Percentiles rank a stretch among this genome's conserved stretches.
These are phyloP conservation scores for Graphilbum sp. DNA, from an alignment of 2,329 filamentous ascomycete species.

Conservation along the genomic window DNA sequence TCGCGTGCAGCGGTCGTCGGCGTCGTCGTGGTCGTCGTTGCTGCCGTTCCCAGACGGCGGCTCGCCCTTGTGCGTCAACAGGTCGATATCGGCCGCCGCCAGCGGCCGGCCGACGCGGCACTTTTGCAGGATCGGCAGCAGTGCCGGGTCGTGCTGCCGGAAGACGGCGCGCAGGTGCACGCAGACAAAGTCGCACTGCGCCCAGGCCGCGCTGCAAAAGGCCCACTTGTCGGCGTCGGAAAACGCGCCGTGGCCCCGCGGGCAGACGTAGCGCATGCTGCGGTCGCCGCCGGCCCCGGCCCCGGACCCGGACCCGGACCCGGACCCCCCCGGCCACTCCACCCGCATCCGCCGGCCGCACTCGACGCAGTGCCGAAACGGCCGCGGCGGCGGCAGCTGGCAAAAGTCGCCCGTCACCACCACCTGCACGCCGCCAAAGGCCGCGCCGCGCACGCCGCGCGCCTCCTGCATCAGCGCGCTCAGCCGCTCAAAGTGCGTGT, in stretches of 20 bases:
- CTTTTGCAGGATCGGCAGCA: slow-evolving; percentile 39
- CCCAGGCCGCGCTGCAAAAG: slow-evolving; percentile 39
- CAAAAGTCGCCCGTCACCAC: slow-evolving; percentile 44
- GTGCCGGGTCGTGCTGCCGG: slow-evolving; percentile 35
- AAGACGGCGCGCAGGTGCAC: slow-evolving; percentile 38
- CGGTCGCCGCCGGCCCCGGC: slow-evolving; percentile 1
- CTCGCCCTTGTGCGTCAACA: too few species aligned
- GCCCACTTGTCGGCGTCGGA: slow-evolving; percentile 40
- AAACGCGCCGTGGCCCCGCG: slow-evolving; percentile 18
- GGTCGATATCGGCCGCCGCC: slow-evolving; percentile 17
- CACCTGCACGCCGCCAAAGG: slow-evolving; percentile 33
- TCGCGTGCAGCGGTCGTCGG: slow-evolving; percentile 14
- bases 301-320: neutral
- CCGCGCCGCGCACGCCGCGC: slow-evolving; percentile 1
- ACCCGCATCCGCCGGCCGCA: slow-evolving; percentile 23
- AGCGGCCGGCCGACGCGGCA: slow-evolving; percentile 30
- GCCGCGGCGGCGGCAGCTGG: slow-evolving; percentile 41
- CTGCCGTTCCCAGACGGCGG: too few species aligned
- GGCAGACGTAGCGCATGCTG: slow-evolving; percentile 16
- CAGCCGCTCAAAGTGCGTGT: slow-evolving; percentile 32
- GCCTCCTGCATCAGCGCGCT: slow-evolving; percentile 27
- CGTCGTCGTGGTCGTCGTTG: neutral
- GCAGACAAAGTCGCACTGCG: slow-evolving; percentile 33
- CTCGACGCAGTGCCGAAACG: slow-evolving; percentile 33
- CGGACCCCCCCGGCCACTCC: neutral